Percentiles rank a stretch among this genome's conserved stretches.
Conservation (phyloP, 139 green algal genomes). For the Chlorella sp. region DNA sequence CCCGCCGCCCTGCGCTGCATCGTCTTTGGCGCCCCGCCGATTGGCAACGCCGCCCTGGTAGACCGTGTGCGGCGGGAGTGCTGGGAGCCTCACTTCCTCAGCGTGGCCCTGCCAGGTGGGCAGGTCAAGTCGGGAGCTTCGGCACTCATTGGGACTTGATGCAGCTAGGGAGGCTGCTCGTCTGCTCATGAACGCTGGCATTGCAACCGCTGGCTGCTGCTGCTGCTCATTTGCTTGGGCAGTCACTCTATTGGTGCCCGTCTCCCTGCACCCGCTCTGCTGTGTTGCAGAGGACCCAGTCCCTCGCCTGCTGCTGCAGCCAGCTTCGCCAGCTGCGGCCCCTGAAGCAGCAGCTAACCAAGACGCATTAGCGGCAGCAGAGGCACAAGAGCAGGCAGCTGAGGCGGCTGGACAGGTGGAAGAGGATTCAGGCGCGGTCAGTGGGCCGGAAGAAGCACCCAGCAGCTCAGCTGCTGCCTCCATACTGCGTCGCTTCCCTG, state of each 20-base stretch:
- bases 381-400: not conserved
- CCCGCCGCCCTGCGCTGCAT: constrained; percentile 19
- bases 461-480: not conserved
- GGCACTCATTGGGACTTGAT: too few species aligned
- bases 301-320: not conserved
- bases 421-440: not conserved
- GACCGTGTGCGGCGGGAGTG: not conserved
- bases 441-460: not conserved
- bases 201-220: too few species aligned
- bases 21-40: constrained; percentile 28
- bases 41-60: constrained; percentile 26
- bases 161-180: too few species aligned
- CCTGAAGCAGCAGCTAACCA: not conserved
- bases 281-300: not conserved
- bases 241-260: not conserved
- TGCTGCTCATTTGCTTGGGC: too few species aligned
- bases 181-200: too few species aligned
- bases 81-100: constrained; percentile 17
- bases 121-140: not conserved
- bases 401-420: not conserved
- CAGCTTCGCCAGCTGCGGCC: not conserved
- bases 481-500: not conserved
- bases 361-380: not conserved
- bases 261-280: too few species aligned
- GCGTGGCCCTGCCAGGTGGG: constrained; percentile 26